Evolutionary conservation across 164 flowering plant genomes (phyloP), one percentile per base, ranked within the genome.

Genomic region (Chloranthus sessilifolius): DNA sequence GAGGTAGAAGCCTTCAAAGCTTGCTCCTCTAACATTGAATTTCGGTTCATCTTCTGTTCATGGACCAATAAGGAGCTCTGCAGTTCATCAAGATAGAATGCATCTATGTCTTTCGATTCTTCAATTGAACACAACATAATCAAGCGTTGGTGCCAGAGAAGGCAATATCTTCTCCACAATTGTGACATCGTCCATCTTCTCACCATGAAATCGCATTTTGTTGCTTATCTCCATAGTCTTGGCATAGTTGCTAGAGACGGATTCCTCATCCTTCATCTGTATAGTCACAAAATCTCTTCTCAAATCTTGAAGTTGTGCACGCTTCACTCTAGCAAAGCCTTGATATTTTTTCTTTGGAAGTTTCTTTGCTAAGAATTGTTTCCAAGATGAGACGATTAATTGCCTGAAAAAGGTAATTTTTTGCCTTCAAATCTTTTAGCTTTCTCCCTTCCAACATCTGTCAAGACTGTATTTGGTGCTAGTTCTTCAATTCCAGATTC

Each of bases 221-320:
- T 53, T 37, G 30, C 37, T 17, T 0, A 50, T 39, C 14, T 1
- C 53, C 47, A 63, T 50, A 4, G 60, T 47, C 15, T 60, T 47
- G 0, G 46, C 41, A 50, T 0, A 41, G 16, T 35, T 54, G 29
- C n/a, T 17, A 0, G 42, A 24, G 5, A 65, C 28, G 12, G 35
- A 59, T 7, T 64, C 64, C 5, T 35, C 56, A 8, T 39, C 29
- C 14, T 65, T 65, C 57, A 60, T 65, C 10, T 25, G 26, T 3
- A 52, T 17, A 42, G 24, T 48, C 22, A 48, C 55, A 41, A 61
- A 61, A 7, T 47, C 48, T 14, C 30, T 48, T 10, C 35, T 16
- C 9, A 49, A 48, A 14, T 52, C 51, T 54, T 59, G 68, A 53
- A 64, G 64, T 16, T 47, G 44, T 25, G 55, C 63, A 47, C 60